Evolutionary conservation across 2,329 filamentous ascomycete species (phyloP), one percentile per base, ranked within the genome.

Genomic region (Pseudogymnoascus sp.): DNA sequence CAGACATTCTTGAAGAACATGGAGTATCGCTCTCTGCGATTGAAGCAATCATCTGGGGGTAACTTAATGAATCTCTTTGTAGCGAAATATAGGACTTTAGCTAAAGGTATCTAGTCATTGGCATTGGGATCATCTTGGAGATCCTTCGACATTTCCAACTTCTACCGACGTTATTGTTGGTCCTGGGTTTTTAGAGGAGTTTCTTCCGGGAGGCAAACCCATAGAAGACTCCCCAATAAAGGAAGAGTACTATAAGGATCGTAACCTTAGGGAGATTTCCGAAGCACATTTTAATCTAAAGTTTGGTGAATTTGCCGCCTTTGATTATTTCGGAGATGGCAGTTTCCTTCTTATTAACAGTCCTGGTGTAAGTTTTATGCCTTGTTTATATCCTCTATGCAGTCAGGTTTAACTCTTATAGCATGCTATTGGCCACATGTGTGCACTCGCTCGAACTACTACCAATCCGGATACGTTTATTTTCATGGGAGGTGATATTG

Each of bases 281-380:
- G 71, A 36, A 36, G 22, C 28, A 15, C 11, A 60, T 38, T 59
- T 36, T 12, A 35, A 37, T 4, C 61, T 77, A 2, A 73, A 75
- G 62, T 76, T 81, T 18, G 78, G 77, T 1, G 67, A 73, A 7
- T 80, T 80, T 66, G 66, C 72, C 36, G 78, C 79, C 1, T 70
- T 72, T 37, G 81, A 84, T 66, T 83, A 77, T 66, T 84, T 82
- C 60, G 75, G 75, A 6, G 81, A 84, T 65, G 82, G 80, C 1
- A 76, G 72, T 20, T 82, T 84, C 64, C 83, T 82, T 66, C 72
- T 84, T 1, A 72, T 84, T 28, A 72, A 81, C 64, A 75, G 76
- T 2, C 67, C 70, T 0, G 70, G 70, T 41, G 38, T 41, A 22
- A 41, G 38, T 39, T 39, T 39, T 39, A 39, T 39, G 37, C 15